These are phyloP conservation scores for Alternaria sp. DNA, from an alignment of 2,329 filamentous ascomycete species.

Conservation along the genomic window DNA sequence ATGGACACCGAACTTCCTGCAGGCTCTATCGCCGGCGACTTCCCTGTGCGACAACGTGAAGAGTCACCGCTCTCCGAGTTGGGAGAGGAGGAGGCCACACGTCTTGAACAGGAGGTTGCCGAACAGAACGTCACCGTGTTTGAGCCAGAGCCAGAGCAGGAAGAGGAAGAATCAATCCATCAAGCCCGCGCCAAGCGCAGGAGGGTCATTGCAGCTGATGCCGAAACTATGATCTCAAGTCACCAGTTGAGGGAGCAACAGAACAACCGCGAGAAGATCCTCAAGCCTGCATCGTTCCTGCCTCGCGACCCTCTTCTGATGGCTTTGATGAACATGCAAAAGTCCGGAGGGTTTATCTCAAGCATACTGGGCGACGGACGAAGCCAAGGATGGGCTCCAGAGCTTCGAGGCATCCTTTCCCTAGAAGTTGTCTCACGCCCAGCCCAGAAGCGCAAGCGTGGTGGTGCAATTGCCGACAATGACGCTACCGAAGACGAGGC, in stretches of 20 bases:
- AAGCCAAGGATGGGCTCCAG: constrained; percentile 83
- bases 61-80: constrained; percentile 63
- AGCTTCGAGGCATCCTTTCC: constrained; percentile 90
- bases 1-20: constrained; percentile 54
- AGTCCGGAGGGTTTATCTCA: constrained; percentile 85
- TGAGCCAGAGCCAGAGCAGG: constrained; percentile 60
- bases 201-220: constrained; percentile 82
- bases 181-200: constrained; percentile 78
- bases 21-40: constrained; percentile 55
- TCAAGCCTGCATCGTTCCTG: constrained; percentile 81
- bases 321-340: constrained; percentile 89
- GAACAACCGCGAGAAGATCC: constrained; percentile 81
- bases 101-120: constrained; percentile 67
- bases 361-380: constrained; percentile 83
- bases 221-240: constrained; percentile 77
- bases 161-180: constrained; percentile 62
- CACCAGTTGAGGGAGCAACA: constrained; percentile 86
- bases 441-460: constrained; percentile 91
- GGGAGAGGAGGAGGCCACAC: constrained; percentile 59
- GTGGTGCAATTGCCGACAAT: constrained; percentile 83
- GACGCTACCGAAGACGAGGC: constrained; percentile 70
- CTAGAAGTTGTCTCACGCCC: constrained; percentile 78
- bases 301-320: constrained; percentile 86
- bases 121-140: constrained; percentile 47
- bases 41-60: constrained; percentile 51